Evolutionary conservation across 2,329 filamentous ascomycete species (phyloP).

Genomic region (Scortechinia acanthostroma): DNA sequence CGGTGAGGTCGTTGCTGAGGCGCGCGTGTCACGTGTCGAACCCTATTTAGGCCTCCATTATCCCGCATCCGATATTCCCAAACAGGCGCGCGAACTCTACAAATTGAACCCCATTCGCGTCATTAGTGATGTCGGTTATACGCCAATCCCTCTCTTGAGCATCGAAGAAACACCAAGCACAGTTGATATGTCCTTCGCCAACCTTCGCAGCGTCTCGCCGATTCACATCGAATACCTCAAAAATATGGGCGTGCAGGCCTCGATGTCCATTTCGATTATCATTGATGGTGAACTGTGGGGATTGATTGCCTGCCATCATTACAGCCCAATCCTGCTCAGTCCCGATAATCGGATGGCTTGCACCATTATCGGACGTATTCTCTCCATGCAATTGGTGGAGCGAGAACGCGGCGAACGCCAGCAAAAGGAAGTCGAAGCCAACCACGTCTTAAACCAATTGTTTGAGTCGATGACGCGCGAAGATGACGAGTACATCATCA

Average conservation of each 20-base stretch:
- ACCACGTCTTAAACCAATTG: too few species aligned
- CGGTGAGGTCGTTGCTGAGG: constrained; percentile 78
- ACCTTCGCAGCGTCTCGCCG: constrained; percentile 82
- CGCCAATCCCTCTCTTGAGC: constrained; percentile 74
- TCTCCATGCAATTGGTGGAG: too few species aligned
- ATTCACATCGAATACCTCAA: constrained; percentile 80
- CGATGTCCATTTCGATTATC: constrained; percentile 90
- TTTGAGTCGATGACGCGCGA: too few species aligned
- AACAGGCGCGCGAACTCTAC: constrained; percentile 79
- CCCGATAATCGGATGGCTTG: too few species aligned
- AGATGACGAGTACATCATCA: too few species aligned
- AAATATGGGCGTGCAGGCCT: constrained; percentile 87
- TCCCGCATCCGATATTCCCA: constrained; percentile 79
- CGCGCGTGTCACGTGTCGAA: too few species aligned
- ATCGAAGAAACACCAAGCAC: constrained; percentile 61
- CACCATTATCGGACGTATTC: too few species aligned
- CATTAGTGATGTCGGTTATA: constrained; percentile 76
- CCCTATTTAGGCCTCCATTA: constrained; percentile 84
- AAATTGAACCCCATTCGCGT: constrained; percentile 83
- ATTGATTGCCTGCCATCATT: constrained; percentile 78
- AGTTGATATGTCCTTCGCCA: constrained; percentile 76
- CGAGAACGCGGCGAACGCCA: too few species aligned
- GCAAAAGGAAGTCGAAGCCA: too few species aligned
- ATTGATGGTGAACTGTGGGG: constrained; percentile 83
- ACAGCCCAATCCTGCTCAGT: too few species aligned